Percentiles rank a stretch among this genome's conserved stretches.
Conservation (phyloP, 371 early-diverging fungal species). For the Mortierella polycephala region DNA sequence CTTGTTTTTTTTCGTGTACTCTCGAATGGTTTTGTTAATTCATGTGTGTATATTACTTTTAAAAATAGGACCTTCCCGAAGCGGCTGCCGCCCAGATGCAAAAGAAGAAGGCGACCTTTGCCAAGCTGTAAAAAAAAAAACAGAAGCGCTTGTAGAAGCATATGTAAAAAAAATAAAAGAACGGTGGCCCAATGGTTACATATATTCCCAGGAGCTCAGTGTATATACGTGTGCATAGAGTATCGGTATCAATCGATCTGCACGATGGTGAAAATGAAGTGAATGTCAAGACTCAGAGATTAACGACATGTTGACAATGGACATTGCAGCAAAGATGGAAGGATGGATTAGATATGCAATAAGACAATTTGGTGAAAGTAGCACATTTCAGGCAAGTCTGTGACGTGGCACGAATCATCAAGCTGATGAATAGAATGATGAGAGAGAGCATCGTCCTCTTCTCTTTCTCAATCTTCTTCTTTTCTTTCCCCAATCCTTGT, state of each 20-base stretch:
- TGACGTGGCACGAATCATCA: not conserved
- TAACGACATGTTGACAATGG: no score
- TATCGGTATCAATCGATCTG: no score
- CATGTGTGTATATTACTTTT: not conserved
- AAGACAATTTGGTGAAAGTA: no score
- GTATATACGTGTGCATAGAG: no score
- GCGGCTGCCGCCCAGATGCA: constrained; percentile 44
- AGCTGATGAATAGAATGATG: not conserved
- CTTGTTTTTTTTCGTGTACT: not conserved
- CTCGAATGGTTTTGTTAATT: not conserved
- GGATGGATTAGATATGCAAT: no score
- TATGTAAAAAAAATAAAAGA: not conserved
- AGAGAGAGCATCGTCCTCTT: not conserved
- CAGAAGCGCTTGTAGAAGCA: not conserved
- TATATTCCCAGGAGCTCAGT: not conserved
- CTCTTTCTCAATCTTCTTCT: not conserved
- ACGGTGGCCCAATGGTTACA: not conserved
- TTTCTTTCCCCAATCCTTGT: not conserved
- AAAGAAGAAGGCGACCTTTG: constrained; percentile 50
- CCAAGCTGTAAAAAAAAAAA: constrained; percentile 41
- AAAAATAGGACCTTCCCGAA: constrained; percentile 43
- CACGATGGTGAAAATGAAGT: no score
- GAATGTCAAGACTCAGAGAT: no score
- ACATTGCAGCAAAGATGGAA: no score
- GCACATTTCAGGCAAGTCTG: not conserved